These are phyloP conservation scores for Protomyces macrosporus DNA, from an alignment of 1,139 yeast genomes.

Conservation along the genomic window DNA sequence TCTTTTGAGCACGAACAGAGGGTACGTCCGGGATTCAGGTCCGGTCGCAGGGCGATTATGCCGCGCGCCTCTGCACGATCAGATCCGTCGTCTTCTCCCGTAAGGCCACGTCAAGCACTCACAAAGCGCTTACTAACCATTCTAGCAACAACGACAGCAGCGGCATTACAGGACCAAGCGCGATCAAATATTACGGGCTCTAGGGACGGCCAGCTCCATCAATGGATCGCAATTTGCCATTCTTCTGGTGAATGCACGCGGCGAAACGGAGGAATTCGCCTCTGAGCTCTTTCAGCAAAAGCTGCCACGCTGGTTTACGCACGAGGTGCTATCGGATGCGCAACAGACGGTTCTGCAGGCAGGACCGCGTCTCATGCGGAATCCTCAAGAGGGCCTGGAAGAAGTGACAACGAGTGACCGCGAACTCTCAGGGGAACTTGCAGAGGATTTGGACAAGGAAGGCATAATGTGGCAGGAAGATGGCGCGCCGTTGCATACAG, in stretches of 20 bases:
- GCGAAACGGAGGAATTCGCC: slow-evolving; percentile 26
- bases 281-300: slow-evolving; percentile 21
- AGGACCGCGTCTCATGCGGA: neutral
- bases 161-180: slow-evolving; percentile 26
- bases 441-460: slow-evolving; percentile 7
- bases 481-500: neutral
- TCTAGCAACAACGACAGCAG: neutral
- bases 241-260: slow-evolving; percentile 25
- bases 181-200: slow-evolving; percentile 24
- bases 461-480: neutral
- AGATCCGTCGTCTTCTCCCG: neutral
- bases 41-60: neutral
- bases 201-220: slow-evolving; percentile 24
- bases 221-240: slow-evolving; percentile 28
- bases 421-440: neutral
- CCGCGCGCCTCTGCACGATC: neutral
- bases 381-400: neutral
- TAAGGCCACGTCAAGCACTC: neutral
- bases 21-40: no score
- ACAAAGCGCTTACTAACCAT: no score
- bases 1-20: no score
- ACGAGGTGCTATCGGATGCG: slow-evolving; percentile 24
- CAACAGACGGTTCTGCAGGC: slow-evolving; percentile 9
- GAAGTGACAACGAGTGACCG: neutral
- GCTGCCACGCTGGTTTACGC: slow-evolving; percentile 25